Conservation (phyloP, 2,329 filamentous ascomycete genomes). For the Thelonectria rubi region DNA sequence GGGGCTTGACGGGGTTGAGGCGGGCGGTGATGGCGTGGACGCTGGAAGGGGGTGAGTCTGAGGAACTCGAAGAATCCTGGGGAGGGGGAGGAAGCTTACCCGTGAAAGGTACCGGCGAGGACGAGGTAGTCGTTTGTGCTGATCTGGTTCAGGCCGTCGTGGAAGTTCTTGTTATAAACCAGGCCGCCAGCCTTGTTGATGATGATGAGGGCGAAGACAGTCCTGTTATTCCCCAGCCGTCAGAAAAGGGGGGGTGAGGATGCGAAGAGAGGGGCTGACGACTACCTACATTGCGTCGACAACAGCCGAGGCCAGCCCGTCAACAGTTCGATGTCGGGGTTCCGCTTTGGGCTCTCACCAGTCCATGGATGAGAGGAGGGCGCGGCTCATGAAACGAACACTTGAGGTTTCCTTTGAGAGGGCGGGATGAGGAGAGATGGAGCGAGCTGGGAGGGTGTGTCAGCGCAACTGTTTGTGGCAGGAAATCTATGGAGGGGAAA, state of each 20-base stretch:
- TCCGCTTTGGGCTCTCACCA: conserved; percentile 35
- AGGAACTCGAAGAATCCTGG: conserved; percentile 1
- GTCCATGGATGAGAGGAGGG: conserved; percentile 32
- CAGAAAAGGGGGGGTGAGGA: conserved; percentile 15
- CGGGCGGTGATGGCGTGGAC: conserved; percentile 75
- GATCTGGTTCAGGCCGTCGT: conserved; percentile 85
- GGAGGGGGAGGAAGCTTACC: conserved; percentile 58
- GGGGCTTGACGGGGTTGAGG: conserved; percentile 63
- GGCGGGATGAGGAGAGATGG: neutral
- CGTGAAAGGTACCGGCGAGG: conserved; percentile 96
- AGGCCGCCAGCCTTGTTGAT: conserved; percentile 99
- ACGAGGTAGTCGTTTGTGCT: conserved; percentile 97
- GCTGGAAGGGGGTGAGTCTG: conserved; percentile 49
- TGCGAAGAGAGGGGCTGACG: neutral
- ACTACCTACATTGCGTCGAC: conserved; percentile 32
- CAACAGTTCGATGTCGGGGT: conserved; percentile 19
- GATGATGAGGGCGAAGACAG: conserved; percentile 92
- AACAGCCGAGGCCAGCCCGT: conserved; percentile 17
- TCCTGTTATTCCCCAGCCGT: conserved; percentile 63
- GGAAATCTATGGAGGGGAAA: neutral
- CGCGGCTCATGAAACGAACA: conserved; percentile 32
- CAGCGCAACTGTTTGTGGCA: neutral
- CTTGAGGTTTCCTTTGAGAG: conserved; percentile 24
- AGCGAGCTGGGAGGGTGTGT: conserved; percentile 4
- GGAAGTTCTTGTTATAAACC: conserved; percentile 95